A percentile compares a stretch with the other conserved stretches of the same genome.
Conservation (phyloP, 345 rosid species). For the Zanthoxylum bungeanum region DNA sequence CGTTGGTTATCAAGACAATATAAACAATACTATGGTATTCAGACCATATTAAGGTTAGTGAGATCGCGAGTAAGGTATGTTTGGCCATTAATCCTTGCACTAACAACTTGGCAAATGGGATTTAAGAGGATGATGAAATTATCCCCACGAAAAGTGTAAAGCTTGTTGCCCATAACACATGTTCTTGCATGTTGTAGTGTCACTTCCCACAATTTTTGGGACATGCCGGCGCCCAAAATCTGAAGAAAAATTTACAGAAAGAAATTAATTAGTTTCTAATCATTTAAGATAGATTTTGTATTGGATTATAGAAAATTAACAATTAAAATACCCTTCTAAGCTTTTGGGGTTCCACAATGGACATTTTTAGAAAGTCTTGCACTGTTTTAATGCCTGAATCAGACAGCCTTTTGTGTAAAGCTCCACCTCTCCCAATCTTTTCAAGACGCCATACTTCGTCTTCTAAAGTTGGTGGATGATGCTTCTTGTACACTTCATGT, state of each 20-base stretch:
- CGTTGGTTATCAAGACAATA: too few relatives aligned
- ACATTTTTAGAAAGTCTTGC: constrained; percentile 74
- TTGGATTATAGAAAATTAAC: not conserved
- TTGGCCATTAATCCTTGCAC: constrained; percentile 45
- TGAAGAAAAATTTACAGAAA: constrained; percentile 21
- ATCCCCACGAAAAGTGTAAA: constrained; percentile 33
- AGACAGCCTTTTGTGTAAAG: constrained; percentile 71
- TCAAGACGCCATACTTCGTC: constrained; percentile 92
- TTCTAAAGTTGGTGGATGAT: constrained; percentile 70
- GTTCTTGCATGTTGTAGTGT: constrained; percentile 68
- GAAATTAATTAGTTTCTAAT: not conserved
- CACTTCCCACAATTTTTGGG: constrained; percentile 79
- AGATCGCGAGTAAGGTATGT: constrained; percentile 33
- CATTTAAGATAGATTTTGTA: not conserved
- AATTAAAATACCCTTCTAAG: constrained; percentile 48
- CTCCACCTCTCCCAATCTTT: constrained; percentile 88
- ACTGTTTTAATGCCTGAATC: constrained; percentile 42
- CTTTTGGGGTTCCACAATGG: constrained; percentile 40
- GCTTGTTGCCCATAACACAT: constrained; percentile 61
- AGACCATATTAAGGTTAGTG: constrained; percentile 38
- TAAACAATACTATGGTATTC: too few relatives aligned
- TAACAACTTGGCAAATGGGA: constrained; percentile 66
- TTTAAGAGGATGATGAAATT: constrained; percentile 39
- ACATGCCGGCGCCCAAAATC: constrained; percentile 72
- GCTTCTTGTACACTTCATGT: constrained; percentile 81